Evolutionary conservation across 257 asterid species (phyloP), one percentile per base, ranked within the genome.

Genomic region (Salvia splendens): DNA sequence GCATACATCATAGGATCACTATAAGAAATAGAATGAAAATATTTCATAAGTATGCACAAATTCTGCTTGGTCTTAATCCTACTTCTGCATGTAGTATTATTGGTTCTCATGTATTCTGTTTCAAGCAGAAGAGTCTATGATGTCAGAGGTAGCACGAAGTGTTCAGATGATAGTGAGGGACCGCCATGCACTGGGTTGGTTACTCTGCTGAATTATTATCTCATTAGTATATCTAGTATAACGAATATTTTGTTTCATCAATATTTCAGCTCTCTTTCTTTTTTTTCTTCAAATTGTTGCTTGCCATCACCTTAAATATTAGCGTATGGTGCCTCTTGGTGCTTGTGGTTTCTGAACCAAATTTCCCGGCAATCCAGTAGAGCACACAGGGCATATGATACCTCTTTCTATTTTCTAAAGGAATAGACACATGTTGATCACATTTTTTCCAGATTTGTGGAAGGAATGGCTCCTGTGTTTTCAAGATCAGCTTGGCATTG

Each of bases 391-490:
- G 11, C 50, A 11, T 43, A n/a, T 0, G n/a, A 6, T 43, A 10
- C 16, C 41, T 40, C 47, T 36, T 58, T 14, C 32, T 49, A 8
- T 51, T 17, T 45, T 46, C 7, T 46, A 32, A 36, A 38, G 16
- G 30, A 11, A 71, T 3, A 52, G 64, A 59, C 62, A 41, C 51
- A 38, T 50, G 42, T 46, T 74, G 38, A 69, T 40, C 20, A 42
- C 52, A 57, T 14, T 6, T 1, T 70, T 52, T 74, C 75, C 90
- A 94, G 99, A 72, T 94, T 91, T 73, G 99, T 94, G 68, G 99
- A 94, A 84, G 99, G 99, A 82, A 94, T 94, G 99, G 99, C 99
- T 73, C 99, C 99, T 0, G 99, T 94, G 38, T 94, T 94, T 71
- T 94, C 99, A 45, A 84, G 86, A 83, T 82, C 95, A 61, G 96